Evolutionary conservation across 257 asterid species (phyloP).

Genomic region (Solanum sitiens): DNA sequence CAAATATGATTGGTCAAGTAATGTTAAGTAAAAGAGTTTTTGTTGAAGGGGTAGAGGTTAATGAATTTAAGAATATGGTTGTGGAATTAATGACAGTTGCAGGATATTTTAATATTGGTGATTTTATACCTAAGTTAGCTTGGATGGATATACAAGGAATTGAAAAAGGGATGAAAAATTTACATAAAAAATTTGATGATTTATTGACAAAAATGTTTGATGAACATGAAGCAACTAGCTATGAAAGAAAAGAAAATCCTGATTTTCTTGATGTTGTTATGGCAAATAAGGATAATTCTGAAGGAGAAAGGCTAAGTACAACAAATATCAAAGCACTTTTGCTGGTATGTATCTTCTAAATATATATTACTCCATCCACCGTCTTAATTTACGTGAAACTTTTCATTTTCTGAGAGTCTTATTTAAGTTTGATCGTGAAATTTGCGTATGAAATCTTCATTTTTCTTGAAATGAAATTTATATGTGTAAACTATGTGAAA

Average conservation of each 20-base stretch:
- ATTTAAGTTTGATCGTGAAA: too few species aligned
- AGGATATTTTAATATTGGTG: constrained; percentile 40
- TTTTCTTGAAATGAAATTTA: too few species aligned
- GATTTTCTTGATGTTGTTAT: constrained; percentile 35
- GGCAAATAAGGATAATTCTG: constrained; percentile 21
- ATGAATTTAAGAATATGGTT: constrained; percentile 49
- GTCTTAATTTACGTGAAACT: too few species aligned
- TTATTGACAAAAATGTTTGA: constrained; percentile 29
- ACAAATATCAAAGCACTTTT: constrained; percentile 37
- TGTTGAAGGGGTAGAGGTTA: constrained; percentile 19
- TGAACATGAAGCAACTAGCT: constrained; percentile 20
- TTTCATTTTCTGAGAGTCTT: too few species aligned
- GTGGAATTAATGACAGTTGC: constrained; percentile 41
- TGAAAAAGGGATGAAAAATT: constrained; percentile 28
- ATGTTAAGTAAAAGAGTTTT: constrained; percentile 33
- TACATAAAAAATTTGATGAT: constrained; percentile 33
- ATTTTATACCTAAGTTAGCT: constrained; percentile 32
- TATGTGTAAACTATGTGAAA: too few species aligned
- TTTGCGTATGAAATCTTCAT: too few species aligned
- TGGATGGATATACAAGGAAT: constrained; percentile 52
- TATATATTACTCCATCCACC: background rate
- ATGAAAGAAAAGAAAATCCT: constrained; percentile 17
- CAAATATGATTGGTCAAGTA: constrained; percentile 41
- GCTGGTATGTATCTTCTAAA: constrained; percentile 14
- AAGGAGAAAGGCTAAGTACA: constrained; percentile 22